Evolutionary conservation across 495 filamentous ascomycete genomes (phyloP).

Genomic region (Lepidopterella palustris): DNA sequence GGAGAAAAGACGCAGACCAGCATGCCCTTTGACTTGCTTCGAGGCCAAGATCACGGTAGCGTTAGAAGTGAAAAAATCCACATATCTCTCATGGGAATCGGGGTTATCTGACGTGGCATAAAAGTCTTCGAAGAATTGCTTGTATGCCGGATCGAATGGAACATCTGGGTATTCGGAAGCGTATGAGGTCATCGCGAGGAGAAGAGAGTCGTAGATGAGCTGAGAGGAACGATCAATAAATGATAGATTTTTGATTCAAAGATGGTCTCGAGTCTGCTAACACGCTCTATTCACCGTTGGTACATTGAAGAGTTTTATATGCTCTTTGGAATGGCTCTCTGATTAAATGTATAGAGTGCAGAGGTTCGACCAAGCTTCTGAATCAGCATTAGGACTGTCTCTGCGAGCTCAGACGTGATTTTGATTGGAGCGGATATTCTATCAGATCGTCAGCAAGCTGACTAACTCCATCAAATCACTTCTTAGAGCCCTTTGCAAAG

Average conservation of each 20-base stretch:
- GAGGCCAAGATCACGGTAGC: slow-evolving; percentile 54
- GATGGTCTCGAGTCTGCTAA: too few relatives aligned
- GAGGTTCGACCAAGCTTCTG: neutral
- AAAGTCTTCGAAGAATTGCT: slow-evolving; percentile 50
- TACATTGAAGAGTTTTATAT: too few relatives aligned
- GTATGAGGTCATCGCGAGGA: slow-evolving; percentile 10
- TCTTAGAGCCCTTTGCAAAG: too few relatives aligned
- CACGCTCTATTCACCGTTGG: too few relatives aligned
- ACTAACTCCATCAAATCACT: too few relatives aligned
- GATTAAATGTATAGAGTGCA: neutral
- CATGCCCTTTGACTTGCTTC: slow-evolving; percentile 44
- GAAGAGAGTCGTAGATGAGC: neutral
- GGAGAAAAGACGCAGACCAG: slow-evolving; percentile 38
- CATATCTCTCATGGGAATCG: slow-evolving; percentile 50
- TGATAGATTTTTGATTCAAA: neutral
- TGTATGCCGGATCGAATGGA: slow-evolving; percentile 29
- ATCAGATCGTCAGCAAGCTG: too few relatives aligned
- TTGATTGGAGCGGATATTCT: too few relatives aligned
- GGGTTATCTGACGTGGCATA: slow-evolving; percentile 54
- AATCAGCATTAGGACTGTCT: neutral
- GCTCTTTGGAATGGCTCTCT: neutral
- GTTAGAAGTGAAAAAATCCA: slow-evolving; percentile 47
- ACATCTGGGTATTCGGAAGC: slow-evolving; percentile 14
- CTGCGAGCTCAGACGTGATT: too few relatives aligned
- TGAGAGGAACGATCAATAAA: neutral